These are phyloP conservation scores for Populus pruinosa DNA, from an alignment of 345 rosid genomes.

Conservation along the genomic window DNA sequence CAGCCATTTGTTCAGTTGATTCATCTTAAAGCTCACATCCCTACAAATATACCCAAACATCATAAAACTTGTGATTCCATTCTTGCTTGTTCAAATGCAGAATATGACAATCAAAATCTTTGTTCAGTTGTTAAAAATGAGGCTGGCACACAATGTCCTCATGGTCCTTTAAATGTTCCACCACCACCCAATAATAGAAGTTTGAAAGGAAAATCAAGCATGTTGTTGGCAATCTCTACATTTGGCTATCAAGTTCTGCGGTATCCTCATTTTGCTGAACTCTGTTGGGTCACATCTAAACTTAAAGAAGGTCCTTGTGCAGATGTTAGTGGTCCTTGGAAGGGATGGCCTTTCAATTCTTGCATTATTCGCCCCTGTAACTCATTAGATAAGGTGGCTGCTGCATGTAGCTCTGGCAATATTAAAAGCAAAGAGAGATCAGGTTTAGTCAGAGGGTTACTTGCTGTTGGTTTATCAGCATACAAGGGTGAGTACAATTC, in stretches of 20 bases:
- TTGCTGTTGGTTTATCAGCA: constrained; percentile 84
- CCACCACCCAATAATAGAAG: constrained; percentile 42
- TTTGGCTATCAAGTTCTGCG: constrained; percentile 85
- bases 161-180: constrained; percentile 38
- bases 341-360: constrained; percentile 94
- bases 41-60: constrained; percentile 23
- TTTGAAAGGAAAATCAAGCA: constrained; percentile 67
- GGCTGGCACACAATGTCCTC: constrained; percentile 25
- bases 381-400: constrained; percentile 39
- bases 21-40: constrained; percentile 57
- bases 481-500: constrained; percentile 73
- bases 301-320: constrained; percentile 86
- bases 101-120: constrained; percentile 14
- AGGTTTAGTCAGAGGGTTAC: constrained; percentile 72
- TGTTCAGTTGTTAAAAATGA: constrained; percentile 28
- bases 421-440: constrained; percentile 56
- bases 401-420: constrained; percentile 45
- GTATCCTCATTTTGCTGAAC: constrained; percentile 96
- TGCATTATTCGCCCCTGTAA: constrained; percentile 69
- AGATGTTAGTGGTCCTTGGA: constrained; percentile 79
- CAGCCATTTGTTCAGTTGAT: constrained; percentile 61
- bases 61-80: constrained; percentile 25
- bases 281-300: constrained; percentile 95
- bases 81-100: constrained; percentile 25
- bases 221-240: constrained; percentile 62